Conservation (phyloP, 2,329 filamentous ascomycete genomes). For the Claviceps pazoutovae region DNA sequence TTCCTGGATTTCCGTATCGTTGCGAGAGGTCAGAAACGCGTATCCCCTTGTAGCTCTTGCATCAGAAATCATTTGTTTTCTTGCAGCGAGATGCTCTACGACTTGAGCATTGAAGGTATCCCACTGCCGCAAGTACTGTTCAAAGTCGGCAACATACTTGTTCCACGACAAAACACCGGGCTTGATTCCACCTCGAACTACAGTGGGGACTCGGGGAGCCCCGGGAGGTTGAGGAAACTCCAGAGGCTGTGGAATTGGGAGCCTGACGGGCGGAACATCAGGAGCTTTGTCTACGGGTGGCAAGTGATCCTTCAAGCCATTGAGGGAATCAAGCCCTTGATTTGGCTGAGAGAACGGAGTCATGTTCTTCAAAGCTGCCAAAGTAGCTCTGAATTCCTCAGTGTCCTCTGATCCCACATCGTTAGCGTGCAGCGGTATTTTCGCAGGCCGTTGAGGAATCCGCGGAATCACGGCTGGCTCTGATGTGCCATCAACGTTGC, state of each 20-base stretch:
- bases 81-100: constrained; percentile 40
- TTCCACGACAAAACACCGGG: constrained; percentile 30
- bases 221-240: constrained; percentile 34
- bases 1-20: constrained; percentile 34
- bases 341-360: constrained; percentile 37
- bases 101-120: constrained; percentile 35
- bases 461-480: constrained; percentile 9
- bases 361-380: constrained; percentile 41
- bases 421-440: constrained; percentile 18
- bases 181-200: constrained; percentile 29
- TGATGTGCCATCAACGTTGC: constrained; percentile 23
- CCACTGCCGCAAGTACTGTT: constrained; percentile 38
- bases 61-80: constrained; percentile 29
- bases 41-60: constrained; percentile 28
- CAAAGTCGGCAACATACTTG: constrained; percentile 39
- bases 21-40: constrained; percentile 28
- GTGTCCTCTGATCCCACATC: constrained; percentile 39
- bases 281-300: constrained; percentile 42
- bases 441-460: constrained; percentile 8
- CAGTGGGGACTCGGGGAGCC: constrained; percentile 28
- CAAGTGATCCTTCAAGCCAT: constrained; percentile 40
- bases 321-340: constrained; percentile 37
- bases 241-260: constrained; percentile 21
- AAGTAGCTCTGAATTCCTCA: constrained; percentile 38
- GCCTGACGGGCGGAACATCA: constrained; percentile 23